These are phyloP conservation scores for Pugionium cornutum DNA, from an alignment of 345 rosid genomes.

Conservation along the genomic window DNA sequence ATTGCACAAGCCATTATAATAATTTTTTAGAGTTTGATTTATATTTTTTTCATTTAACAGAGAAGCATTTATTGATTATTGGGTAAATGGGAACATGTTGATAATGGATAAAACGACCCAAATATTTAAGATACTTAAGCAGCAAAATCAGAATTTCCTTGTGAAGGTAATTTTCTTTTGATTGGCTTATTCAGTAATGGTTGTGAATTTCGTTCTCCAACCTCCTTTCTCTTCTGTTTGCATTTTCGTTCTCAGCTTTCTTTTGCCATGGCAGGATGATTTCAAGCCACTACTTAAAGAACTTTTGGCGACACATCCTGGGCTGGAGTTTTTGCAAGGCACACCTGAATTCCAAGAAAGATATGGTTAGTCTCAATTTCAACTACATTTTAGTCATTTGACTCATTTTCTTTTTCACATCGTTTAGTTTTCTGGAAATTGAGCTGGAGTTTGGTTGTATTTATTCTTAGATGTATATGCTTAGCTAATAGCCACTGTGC, in stretches of 20 bases:
- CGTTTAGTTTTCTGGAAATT: not conserved
- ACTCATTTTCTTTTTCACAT: not conserved
- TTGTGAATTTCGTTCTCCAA: not conserved
- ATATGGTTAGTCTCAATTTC: slow-evolving; percentile 65
- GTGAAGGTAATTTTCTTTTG: slow-evolving; percentile 54
- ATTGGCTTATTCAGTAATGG: not conserved
- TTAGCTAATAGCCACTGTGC: not conserved
- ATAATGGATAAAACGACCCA: slow-evolving; percentile 78
- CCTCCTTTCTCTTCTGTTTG: slow-evolving; percentile 1
- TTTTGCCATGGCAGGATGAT: slow-evolving; percentile 60
- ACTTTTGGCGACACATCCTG: slow-evolving; percentile 93
- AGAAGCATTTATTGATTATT: slow-evolving; percentile 80
- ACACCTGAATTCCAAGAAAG: slow-evolving; percentile 99
- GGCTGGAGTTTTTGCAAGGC: slow-evolving; percentile 89
- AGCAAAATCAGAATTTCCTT: slow-evolving; percentile 64
- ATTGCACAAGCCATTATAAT: not conserved
- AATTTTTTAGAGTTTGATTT: not conserved
- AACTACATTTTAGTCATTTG: not conserved
- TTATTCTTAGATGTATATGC: not conserved
- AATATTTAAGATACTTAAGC: slow-evolving; percentile 71
- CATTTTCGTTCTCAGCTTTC: slow-evolving; percentile 2
- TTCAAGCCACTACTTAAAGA: slow-evolving; percentile 88
- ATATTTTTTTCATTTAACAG: slow-evolving; percentile 37
- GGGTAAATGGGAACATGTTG: slow-evolving; percentile 76
- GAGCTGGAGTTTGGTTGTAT: not conserved